Base-by-base conservation (phyloP, 495 filamentous ascomycete genomes). In the Xylaria intraflava region DNA sequence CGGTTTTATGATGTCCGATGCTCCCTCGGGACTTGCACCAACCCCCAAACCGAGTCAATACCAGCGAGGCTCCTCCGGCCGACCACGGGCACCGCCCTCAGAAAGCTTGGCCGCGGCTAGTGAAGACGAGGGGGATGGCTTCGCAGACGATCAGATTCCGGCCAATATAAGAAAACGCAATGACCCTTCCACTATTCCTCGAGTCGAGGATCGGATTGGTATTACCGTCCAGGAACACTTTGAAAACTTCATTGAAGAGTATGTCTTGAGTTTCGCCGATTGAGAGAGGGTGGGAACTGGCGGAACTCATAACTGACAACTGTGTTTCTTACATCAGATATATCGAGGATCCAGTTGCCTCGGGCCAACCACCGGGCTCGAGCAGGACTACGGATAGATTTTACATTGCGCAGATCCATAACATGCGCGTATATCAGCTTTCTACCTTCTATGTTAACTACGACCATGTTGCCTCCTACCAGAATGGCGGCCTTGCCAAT, bases 371-470 rank as follows among this genome's bases (percentile, higher is more conserved):
- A 1, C 78, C 83, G 0, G 91, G 90, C 20, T 88, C 84, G 61
- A 83, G 83, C 26, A 68, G 82, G 19, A 84, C 83, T 20, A 93
- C 86, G 19, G 87, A 95, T 67, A 93, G 89, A 66, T 96, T 96
- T 75, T 99, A 99, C 69, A 80, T 99, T 59, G 89, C 89, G 16
- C 94, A 96, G 66, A 93, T 99, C 51, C 87, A 95, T 61, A 89
- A 88, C 50, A 83, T 99, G 79, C 77, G 80, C 19, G 84, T 83
- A 50, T 90, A 88, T 68, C 82, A 85, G 55, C 78, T 95, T n/a
- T 96, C 91, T 1, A 99, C 93, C 5, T 83, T 97, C 36, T 99
- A 97, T 66, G 88, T 99, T 62, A 94, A 99, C 71, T 99, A 84
- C 74, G 88, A 82, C 45, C 93, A 99, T 69, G 70, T 99, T 33